Evolutionary conservation across 73 alveolate species (phyloP), one percentile per base, ranked within the genome.

Genomic region (Symbiodinium pilosum): DNA sequence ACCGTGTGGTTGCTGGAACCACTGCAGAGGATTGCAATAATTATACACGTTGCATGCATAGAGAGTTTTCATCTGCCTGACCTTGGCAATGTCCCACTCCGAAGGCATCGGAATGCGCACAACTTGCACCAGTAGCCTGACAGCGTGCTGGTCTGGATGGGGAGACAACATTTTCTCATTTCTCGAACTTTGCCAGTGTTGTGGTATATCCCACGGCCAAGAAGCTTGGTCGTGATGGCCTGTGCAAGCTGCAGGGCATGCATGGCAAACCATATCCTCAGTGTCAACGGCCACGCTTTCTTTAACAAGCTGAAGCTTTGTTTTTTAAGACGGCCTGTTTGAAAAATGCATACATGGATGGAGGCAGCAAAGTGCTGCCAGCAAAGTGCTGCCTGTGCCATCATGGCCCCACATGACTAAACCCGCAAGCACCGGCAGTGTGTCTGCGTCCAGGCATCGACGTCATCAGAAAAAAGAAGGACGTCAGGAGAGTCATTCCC

Each of bases 191-290:
- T n/a, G n/a, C 83, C 83, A 5, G 41, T 5, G 39, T 6, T 5
- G 39, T 5, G 52, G 3, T 9, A 28, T 26, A 40, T 44, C n/a
- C 44, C 28, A 77, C 42, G 86, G 38, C 12, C 86, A 39, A 39
- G 86, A 4, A 4, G 84, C 97, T 91, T 91, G 75, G 97, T 91
- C 12, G 97, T 91, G 88, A 91, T 91, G 42, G 97, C 97, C 30
- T 91, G 97, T 11, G 97, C 88, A 54, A 91, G 77, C 97, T 91
- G 97, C 77, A 91, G 47, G 52, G 97, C 97, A 59, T 91, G 97
- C 97, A 91, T 91, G 51, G 97, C 97, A 20, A 91, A 91, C 97
- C 97, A 91, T 32, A 91, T 91, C 89, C 89, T 69, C 30, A 38
- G 86, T 41, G 14, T 34, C 47, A 54, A 26, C 4, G 73, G 73